A percentile compares a stretch with the other conserved stretches of the same genome.
Evolutionary conservation across 1,284 basidiomycete species (phyloP).

Genomic region (Cutaneotrichosporon cavernicola): DNA sequence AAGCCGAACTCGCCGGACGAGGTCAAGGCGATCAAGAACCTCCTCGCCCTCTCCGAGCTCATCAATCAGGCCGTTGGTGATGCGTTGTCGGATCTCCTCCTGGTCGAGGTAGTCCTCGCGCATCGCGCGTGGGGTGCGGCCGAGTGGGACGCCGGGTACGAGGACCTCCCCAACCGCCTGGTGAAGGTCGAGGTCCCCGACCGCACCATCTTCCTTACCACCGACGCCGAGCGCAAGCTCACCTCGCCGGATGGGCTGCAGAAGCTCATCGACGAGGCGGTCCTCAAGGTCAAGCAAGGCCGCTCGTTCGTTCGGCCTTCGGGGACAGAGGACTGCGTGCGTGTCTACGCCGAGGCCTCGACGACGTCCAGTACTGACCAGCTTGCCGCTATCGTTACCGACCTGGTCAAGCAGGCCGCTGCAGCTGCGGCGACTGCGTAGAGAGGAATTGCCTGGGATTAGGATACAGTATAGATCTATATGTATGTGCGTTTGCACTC

Average conservation of each 20-base stretch:
- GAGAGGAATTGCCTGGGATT: neutral
- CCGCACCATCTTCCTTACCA: constrained; percentile 80
- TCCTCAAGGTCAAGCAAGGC: constrained; percentile 76
- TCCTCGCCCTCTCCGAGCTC: constrained; percentile 73
- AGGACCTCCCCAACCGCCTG: constrained; percentile 92
- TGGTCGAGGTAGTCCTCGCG: constrained; percentile 89
- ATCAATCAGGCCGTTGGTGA: constrained; percentile 99
- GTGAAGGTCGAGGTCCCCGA: constrained; percentile 91
- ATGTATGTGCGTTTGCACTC: neutral
- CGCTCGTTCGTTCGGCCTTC: constrained; percentile 93
- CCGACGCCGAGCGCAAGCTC: constrained; percentile 89
- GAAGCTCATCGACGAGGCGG: constrained; percentile 79
- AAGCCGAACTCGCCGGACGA: constrained; percentile 76
- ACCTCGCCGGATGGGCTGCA: constrained; percentile 79
- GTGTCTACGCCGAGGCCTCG: constrained; percentile 93
- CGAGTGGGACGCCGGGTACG: constrained; percentile 92
- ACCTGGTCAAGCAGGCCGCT: constrained; percentile 32
- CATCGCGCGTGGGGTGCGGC: constrained; percentile 78
- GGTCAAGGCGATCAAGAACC: constrained; percentile 71
- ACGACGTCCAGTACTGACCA: constrained; percentile 75
- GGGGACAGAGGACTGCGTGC: constrained; percentile 96
- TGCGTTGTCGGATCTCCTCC: constrained; percentile 91
- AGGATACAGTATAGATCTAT: constrained; percentile 7
- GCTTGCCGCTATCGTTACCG: constrained; percentile 52
- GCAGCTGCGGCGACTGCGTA: constrained; percentile 15